A percentile compares a stretch with the other conserved stretches of the same genome.
Evolutionary conservation across 2,329 filamentous ascomycete genomes (phyloP).

Genomic region (Ascomycota sp.): DNA sequence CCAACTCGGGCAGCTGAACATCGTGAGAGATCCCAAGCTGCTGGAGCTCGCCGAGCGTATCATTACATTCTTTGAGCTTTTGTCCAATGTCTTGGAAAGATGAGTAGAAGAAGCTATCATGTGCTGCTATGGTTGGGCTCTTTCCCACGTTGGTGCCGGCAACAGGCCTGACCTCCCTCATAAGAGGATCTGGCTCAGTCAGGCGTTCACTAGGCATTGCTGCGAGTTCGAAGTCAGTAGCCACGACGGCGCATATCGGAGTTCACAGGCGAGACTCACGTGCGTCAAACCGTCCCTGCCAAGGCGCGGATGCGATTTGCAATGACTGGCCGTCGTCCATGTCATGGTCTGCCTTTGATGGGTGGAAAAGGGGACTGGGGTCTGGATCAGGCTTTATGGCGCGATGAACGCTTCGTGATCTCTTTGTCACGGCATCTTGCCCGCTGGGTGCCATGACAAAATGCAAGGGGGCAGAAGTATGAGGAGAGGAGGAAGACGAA

Average conservation of each 20-base stretch:
- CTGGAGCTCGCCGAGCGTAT: slow-evolving; percentile 47
- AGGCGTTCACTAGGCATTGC: slow-evolving; percentile 17
- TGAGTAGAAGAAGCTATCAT: slow-evolving; percentile 20
- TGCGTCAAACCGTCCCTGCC: background rate
- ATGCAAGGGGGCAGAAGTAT: no score
- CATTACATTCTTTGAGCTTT: slow-evolving; percentile 43
- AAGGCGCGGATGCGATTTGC: background rate
- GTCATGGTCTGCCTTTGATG: no score
- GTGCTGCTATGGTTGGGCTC: slow-evolving; percentile 9
- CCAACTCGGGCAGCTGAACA: slow-evolving; percentile 55
- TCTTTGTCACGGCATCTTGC: no score
- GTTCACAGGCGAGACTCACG: background rate
- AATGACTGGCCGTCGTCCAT: no score
- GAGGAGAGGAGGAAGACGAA: no score
- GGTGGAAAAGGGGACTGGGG: no score
- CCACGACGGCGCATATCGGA: background rate
- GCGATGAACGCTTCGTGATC: no score
- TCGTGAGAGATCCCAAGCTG: slow-evolving; percentile 52
- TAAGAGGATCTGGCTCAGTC: slow-evolving; percentile 15
- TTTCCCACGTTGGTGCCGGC: slow-evolving; percentile 2
- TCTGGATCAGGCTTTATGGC: no score
- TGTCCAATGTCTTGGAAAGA: slow-evolving; percentile 34
- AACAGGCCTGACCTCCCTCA: slow-evolving; percentile 16
- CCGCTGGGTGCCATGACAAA: no score
- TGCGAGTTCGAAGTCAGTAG: slow-evolving; percentile 3